These are phyloP conservation scores for Wallacemonas sp. DNA, from an alignment of 208 protist species.

Conservation along the genomic window DNA sequence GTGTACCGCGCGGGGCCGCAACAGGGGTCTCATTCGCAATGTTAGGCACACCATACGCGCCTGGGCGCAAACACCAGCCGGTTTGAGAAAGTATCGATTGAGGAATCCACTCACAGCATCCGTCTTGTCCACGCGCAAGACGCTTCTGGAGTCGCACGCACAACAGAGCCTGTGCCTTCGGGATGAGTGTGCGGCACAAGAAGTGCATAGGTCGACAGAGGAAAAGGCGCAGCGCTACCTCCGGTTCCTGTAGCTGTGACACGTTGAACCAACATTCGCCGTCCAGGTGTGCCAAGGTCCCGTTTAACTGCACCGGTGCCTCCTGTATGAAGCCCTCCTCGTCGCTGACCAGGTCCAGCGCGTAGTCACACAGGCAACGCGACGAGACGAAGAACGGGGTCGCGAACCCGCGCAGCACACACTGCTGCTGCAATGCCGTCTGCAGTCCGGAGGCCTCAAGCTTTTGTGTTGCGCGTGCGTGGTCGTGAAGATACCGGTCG, in stretches of 20 bases:
- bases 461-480: not conserved
- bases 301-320: slow-evolving; percentile 15
- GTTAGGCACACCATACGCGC: slow-evolving; percentile 17
- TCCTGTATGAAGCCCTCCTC: slow-evolving; percentile 28
- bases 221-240: slow-evolving; percentile 36
- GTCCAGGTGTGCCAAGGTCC: slow-evolving; percentile 10
- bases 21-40: too few species aligned
- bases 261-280: slow-evolving; percentile 74
- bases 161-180: slow-evolving; percentile 13
- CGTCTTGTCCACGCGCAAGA: not conserved
- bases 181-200: slow-evolving; percentile 29
- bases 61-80: slow-evolving; percentile 23
- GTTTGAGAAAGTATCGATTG: slow-evolving; percentile 10
- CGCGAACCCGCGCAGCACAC: slow-evolving; percentile 43
- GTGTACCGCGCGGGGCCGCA: too few species aligned
- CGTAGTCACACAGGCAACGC: slow-evolving; percentile 19
- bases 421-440: slow-evolving; percentile 20
- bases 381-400: slow-evolving; percentile 30
- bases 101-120: slow-evolving; percentile 29
- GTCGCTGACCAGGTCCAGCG: slow-evolving; percentile 7
- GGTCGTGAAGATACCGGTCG: not conserved
- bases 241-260: slow-evolving; percentile 59
- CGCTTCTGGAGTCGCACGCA: slow-evolving; percentile 50
- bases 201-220: slow-evolving; percentile 37
- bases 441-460: not conserved